Evolutionary conservation across 2,329 filamentous ascomycete genomes (phyloP).

Genomic region (Colletotrichum tofieldiae): DNA sequence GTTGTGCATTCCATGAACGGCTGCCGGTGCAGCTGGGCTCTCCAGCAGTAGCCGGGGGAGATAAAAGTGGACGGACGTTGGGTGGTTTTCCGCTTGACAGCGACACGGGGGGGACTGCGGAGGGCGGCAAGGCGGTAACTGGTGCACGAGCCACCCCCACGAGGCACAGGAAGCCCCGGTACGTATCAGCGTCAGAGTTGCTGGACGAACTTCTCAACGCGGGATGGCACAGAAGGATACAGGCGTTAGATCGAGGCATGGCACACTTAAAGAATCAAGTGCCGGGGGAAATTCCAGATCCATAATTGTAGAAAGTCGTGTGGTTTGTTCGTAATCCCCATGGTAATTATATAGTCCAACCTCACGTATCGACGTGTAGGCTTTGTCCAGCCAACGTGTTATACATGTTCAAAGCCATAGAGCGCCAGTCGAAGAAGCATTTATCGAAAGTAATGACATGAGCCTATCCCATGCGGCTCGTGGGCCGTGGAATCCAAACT

Average conservation of each 20-base stretch:
- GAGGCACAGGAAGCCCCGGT: neutral
- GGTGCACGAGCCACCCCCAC: constrained; percentile 18
- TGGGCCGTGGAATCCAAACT: neutral
- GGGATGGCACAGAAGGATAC: neutral
- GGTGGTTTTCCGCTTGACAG: neutral
- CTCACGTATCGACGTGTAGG: neutral
- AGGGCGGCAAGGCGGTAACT: constrained; percentile 31
- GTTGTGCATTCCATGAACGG: constrained; percentile 15
- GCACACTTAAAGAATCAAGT: neutral
- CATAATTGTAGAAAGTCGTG: neutral
- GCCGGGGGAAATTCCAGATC: no score
- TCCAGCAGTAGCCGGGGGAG: constrained; percentile 8
- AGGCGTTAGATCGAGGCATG: neutral
- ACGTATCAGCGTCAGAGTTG: neutral
- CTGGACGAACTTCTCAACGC: neutral
- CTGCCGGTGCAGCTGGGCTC: constrained; percentile 6
- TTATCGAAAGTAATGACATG: neutral
- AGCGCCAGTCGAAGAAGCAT: neutral
- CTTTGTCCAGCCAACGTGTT: neutral
- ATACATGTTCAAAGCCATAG: neutral
- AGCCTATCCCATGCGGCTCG: neutral
- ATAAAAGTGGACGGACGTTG: constrained; percentile 26
- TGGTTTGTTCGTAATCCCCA: neutral
- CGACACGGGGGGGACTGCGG: neutral
- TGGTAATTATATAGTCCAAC: no score